Evolutionary conservation across 2,329 filamentous ascomycete genomes (phyloP), one percentile per base, ranked within the genome.

Genomic region (Nigrograna mackinnonii): DNA sequence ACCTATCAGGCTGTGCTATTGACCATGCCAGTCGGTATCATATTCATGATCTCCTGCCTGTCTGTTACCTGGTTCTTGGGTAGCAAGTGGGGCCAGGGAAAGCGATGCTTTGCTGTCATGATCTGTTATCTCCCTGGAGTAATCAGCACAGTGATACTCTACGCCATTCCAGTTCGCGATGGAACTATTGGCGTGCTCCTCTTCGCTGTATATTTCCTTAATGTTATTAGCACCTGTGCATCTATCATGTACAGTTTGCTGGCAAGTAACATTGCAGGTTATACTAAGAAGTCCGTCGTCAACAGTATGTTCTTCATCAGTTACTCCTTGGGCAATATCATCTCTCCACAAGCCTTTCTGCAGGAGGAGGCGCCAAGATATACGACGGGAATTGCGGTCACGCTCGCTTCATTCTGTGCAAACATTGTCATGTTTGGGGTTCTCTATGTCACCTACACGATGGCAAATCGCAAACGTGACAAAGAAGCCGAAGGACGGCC

Each of bases 121-220:
- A n/a, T n/a, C n/a, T n/a, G n/a, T n/a, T n/a, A n/a, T n/a, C n/a
- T n/a, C n/a, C n/a, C n/a, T n/a, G n/a, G 55, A 2, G 48, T 62
- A 17, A 43, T 49, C 20, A 54, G 59, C 12, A 57, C 57, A 5
- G 50, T 46, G 11, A 35, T 60, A 12, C 52, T 60, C 28, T 52
- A 54, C 41, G 47, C 37, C 2, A 47, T 60, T 14, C 37, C 44
- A 14, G n/a, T n/a, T n/a, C n/a, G n/a, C n/a, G 32, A 24, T 4
- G 19, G 35, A 5, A 57, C 47, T 22, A 35, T 54, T 3, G 54
- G 52, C 13, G 58, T 55, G 3, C 52, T 62, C 3, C 48, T 63
- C 6, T 55, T 59, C 12, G 55, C 55, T 1, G 59, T 62, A 46
- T 63, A 63, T 40, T 58, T 52, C 45, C 61, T 56, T 2, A 54